A percentile compares a stretch with the other conserved stretches of the same genome.
Evolutionary conservation across 148 eudicot species (phyloP).

Genomic region (Rhododendron kiyosumense): DNA sequence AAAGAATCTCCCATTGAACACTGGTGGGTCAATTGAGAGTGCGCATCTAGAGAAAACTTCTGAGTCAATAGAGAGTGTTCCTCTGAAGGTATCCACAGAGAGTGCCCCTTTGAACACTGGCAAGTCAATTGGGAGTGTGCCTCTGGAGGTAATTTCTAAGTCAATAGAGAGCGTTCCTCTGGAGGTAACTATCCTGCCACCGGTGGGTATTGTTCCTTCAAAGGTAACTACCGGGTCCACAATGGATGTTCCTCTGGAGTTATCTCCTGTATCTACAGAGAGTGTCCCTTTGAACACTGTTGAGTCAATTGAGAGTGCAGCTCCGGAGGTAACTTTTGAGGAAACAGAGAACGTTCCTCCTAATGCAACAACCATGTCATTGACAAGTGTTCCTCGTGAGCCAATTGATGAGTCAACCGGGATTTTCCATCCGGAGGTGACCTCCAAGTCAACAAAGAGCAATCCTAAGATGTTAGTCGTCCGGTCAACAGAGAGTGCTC

Average conservation of each 20-base stretch:
- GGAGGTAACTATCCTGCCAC: not conserved
- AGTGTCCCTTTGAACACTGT: not conserved
- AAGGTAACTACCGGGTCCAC: not conserved
- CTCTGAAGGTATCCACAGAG: not conserved
- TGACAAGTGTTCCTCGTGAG: too few species aligned
- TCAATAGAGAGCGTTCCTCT: not conserved
- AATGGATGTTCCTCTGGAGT: not conserved
- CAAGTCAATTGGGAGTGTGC: too few species aligned
- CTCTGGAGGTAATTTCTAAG: not conserved
- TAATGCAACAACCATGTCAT: not conserved
- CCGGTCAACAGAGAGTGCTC: not conserved
- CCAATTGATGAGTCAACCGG: not conserved
- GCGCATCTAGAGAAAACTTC: not conserved
- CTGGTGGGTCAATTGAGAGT: too few species aligned
- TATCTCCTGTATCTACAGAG: too few species aligned
- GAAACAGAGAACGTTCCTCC: not conserved
- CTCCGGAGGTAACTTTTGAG: not conserved
- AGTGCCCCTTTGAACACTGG: not conserved
- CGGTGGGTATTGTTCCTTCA: not conserved
- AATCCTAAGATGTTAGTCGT: too few species aligned
- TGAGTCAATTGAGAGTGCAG: not conserved
- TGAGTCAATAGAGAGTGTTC: not conserved
- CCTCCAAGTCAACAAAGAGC: not conserved
- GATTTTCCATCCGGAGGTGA: not conserved
- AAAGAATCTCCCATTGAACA: not conserved